phyloP scores from a whole-genome alignment of 1,284 basidiomycete genomes.

The Volvariella volvacea region DNA sequence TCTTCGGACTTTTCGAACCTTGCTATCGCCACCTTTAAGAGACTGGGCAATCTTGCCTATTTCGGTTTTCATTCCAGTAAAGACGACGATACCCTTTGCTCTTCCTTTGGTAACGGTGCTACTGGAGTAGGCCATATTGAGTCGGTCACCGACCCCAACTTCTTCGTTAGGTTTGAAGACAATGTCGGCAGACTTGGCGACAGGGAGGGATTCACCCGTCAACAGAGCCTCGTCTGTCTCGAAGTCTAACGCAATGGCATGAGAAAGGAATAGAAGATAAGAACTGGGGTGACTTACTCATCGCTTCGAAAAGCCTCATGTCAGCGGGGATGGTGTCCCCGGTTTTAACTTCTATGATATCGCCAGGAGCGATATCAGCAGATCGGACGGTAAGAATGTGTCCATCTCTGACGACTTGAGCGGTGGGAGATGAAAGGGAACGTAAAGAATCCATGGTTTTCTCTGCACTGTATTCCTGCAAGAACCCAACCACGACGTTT shows the following conservation, averaged over 20 bases:
- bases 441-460: constrained; percentile 39
- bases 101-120: neutral
- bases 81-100: constrained; percentile 1
- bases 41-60: neutral
- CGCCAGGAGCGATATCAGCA: neutral
- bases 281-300: constrained; percentile 1
- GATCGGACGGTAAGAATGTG: neutral
- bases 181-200: neutral
- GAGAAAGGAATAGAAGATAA: neutral
- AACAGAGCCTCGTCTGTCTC: neutral
- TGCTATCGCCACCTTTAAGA: neutral
- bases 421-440: constrained; percentile 40
- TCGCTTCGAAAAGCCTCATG: neutral
- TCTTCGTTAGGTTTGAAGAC: neutral
- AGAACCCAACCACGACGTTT: constrained; percentile 9
- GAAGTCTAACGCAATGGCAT: neutral
- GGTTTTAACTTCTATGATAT: constrained; percentile 1
- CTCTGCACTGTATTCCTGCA: constrained; percentile 34
- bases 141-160: neutral
- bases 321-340: constrained; percentile 1
- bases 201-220: neutral
- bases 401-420: constrained; percentile 34
- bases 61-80: neutral
- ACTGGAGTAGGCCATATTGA: constrained; percentile 1
- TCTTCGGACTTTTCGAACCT: neutral